Evolutionary conservation across 1,284 basidiomycete species (phyloP).

Genomic region (Ganoderma lingzhi): DNA sequence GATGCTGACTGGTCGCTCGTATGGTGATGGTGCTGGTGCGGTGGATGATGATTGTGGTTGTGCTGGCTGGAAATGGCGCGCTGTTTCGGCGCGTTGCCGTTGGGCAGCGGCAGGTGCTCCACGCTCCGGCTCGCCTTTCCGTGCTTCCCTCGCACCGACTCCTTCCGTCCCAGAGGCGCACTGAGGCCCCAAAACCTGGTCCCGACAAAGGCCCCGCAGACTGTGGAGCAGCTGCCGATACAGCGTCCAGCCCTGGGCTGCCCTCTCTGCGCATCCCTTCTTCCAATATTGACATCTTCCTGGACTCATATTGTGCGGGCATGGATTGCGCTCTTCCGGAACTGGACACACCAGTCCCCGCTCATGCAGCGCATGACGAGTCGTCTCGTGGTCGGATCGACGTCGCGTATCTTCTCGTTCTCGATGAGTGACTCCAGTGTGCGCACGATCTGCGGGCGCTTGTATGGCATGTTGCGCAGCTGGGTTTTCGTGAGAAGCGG

Average conservation of each 20-base stretch:
- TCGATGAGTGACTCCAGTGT: constrained; percentile 84
- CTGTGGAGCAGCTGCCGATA: constrained; percentile 43
- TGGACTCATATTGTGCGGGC: constrained; percentile 37
- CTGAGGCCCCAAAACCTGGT: constrained; percentile 4
- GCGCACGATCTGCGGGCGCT: constrained; percentile 88
- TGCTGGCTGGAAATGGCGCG: constrained; percentile 38
- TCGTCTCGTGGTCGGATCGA: constrained; percentile 87
- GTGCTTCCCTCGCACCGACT: constrained; percentile 46
- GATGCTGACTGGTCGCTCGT: neutral
- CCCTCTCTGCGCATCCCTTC: constrained; percentile 35
- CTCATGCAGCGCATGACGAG: constrained; percentile 92
- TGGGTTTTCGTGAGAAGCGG: constrained; percentile 96
- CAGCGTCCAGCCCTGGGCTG: constrained; percentile 53
- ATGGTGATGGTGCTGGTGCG: neutral
- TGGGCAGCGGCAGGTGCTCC: constrained; percentile 50
- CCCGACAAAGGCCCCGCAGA: constrained; percentile 23
- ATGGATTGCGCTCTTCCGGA: constrained; percentile 48
- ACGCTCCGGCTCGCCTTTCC: constrained; percentile 71
- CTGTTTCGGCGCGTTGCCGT: constrained; percentile 40
- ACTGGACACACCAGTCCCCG: constrained; percentile 87
- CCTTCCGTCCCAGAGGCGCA: constrained; percentile 42
- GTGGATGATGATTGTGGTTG: neutral
- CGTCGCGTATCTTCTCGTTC: constrained; percentile 80
- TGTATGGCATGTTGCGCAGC: constrained; percentile 86
- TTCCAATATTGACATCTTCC: constrained; percentile 35